A percentile compares a stretch with the other conserved stretches of the same genome.
Conservation (phyloP, 768 basidiomycete genomes). For the Lactarius sanguifluus region DNA sequence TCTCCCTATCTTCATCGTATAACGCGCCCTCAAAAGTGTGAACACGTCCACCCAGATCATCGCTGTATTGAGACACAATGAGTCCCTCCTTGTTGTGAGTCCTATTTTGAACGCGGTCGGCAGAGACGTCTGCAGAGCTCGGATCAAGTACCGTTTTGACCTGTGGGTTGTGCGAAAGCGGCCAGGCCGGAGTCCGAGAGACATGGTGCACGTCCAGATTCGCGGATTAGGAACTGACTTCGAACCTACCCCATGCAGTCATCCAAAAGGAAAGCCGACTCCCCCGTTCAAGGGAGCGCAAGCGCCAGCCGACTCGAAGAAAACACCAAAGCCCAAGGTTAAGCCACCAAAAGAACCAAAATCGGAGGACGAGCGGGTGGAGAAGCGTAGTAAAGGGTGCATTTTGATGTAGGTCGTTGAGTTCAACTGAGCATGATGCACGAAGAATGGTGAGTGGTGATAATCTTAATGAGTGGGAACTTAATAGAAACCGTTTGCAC, state of each 20-base stretch:
- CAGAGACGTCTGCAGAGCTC: not conserved
- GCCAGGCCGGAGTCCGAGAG: not conserved
- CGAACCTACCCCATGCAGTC: conserved; percentile 1
- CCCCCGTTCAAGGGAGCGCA: not conserved
- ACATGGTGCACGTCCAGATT: not conserved
- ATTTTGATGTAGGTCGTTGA: not conserved
- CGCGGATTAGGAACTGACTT: conserved; percentile 1
- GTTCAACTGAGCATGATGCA: not conserved
- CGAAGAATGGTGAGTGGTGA: not conserved
- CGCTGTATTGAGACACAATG: not conserved
- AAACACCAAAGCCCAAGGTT: not conserved
- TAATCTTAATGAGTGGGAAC: not conserved
- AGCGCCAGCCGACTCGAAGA: not conserved
- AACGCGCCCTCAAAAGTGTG: not conserved
- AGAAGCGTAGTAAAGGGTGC: not conserved
- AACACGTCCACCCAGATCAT: not conserved
- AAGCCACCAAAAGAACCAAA: not conserved
- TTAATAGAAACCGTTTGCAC: not conserved
- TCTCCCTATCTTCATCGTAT: not conserved
- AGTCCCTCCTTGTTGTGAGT: not conserved
- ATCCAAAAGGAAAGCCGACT: not conserved
- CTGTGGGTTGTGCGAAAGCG: not conserved
- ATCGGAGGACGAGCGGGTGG: not conserved
- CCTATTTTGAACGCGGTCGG: not conserved
- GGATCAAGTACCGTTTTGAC: not conserved